Evolutionary conservation across 169 alveolate species (phyloP).

Genomic region (Plasmodium gallinaceum): DNA sequence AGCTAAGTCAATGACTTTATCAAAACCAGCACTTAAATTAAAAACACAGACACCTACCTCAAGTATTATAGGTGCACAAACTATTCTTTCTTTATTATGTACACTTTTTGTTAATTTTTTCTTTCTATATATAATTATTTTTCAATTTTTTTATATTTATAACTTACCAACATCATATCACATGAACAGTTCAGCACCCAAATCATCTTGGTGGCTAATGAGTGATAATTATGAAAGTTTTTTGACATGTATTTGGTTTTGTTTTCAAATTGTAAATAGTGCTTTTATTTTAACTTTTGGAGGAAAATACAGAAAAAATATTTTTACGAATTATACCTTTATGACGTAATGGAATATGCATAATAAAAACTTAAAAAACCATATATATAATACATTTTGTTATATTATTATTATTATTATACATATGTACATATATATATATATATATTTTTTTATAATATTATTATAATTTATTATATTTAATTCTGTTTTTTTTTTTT

Average conservation of each 20-base stretch:
- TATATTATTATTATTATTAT: background rate
- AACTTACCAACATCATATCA: constrained; percentile 81
- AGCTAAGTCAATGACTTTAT: constrained; percentile 86
- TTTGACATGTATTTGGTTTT: constrained; percentile 87
- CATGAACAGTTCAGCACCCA: constrained; percentile 80
- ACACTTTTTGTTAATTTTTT: constrained; percentile 82
- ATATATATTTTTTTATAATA: background rate
- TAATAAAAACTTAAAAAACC: background rate
- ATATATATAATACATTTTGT: background rate
- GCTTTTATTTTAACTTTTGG: constrained; percentile 90
- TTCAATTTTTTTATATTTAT: constrained; percentile 73
- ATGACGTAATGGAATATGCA: constrained; percentile 77
- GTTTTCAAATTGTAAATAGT: constrained; percentile 89
- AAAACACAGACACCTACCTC: constrained; percentile 90
- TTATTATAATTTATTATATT: background rate
- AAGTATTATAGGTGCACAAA: constrained; percentile 89
- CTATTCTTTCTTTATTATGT: constrained; percentile 85
- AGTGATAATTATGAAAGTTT: constrained; percentile 92
- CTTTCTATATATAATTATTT: constrained; percentile 76
- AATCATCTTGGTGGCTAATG: constrained; percentile 91
- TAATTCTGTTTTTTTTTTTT: background rate
- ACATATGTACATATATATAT: constrained; percentile 1
- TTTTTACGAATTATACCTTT: constrained; percentile 84
- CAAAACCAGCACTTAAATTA: constrained; percentile 85
- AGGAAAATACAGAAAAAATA: constrained; percentile 86